Evolutionary conservation across 306 rosid species (phyloP), one percentile per base, ranked within the genome.

Genomic region (Myrica gale): DNA sequence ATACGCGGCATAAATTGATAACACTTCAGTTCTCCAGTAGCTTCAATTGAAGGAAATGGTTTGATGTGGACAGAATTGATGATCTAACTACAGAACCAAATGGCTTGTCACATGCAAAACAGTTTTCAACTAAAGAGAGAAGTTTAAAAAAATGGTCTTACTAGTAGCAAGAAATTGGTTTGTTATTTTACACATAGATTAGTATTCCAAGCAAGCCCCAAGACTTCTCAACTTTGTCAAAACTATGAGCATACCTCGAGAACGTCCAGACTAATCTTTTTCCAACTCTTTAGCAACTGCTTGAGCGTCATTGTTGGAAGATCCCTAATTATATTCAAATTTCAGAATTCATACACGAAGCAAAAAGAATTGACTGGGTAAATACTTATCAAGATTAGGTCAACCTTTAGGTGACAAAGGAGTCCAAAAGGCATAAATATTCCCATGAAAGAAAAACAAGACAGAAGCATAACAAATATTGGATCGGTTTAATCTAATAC

Each of bases 251-350:
- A 72, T 88, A 90, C 98, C 97, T 95, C 96, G 45, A 77, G 77
- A 81, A 82, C 67, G 79, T 88, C 85, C 60, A 75, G 78, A 39
- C 90, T 88, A 76, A 85, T 73, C 48, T 84, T 84, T 87, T 85
- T 86, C 98, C 97, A 95, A 78, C 82, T 83, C 81, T 83, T 75
- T 37, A 92, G 85, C 89, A 95, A 75, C 80, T 81, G 91, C 76
- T 68, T 74, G 54, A 95, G 88, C 69, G 51, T 80, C 79, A 80
- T 78, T 44, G 87, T 69, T 7, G 97, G 90, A 77, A 92, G 95
- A 80, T 88, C 93, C 92, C 98, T 95, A 88, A 76, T 81, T 65
- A 53, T 75, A 82, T 76, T 79, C 69, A 56, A 71, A 83, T 61
- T 78, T 65, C 78, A 58, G 54, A 75, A 46, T 79, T 43, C 26